Evolutionary conservation across 108 stramenopile genomes (phyloP).

Genomic region (Nitzschia palea): DNA sequence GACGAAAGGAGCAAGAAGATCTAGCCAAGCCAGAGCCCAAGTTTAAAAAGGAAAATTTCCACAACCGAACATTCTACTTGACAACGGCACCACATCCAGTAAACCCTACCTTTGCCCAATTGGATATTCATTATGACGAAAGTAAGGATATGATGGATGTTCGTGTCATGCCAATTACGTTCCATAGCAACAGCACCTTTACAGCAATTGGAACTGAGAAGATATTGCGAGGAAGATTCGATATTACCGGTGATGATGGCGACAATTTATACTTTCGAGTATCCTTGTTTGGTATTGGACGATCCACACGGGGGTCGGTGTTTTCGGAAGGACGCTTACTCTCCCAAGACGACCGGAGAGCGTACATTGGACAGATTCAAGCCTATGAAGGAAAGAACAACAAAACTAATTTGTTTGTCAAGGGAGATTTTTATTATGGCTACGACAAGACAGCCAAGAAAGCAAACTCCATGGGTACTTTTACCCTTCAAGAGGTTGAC

Average conservation of each 20-base stretch:
- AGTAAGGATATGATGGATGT: conserved; percentile 3
- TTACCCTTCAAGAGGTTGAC: conserved; percentile 17
- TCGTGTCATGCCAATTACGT: conserved; percentile 8
- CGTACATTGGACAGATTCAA: conserved; percentile 15
- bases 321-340: conserved; percentile 21
- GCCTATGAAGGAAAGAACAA: not conserved
- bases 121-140: conserved; percentile 10
- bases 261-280: conserved; percentile 24
- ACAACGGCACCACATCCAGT: conserved; percentile 21
- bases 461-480: conserved; percentile 4
- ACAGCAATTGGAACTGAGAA: conserved; percentile 19
- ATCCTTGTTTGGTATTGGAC: conserved; percentile 15
- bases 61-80: conserved; percentile 16
- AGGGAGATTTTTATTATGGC: conserved; percentile 17
- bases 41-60: conserved; percentile 9
- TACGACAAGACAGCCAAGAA: not conserved
- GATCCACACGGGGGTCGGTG: conserved; percentile 15
- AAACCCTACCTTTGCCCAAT: conserved; percentile 2
- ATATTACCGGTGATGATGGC: conserved; percentile 1
- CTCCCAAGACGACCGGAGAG: conserved; percentile 20
- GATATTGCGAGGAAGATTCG: conserved; percentile 23
- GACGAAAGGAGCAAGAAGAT: not conserved
- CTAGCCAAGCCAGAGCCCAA: not conserved
- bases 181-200: conserved; percentile 30
- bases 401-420: not conserved